Percentiles rank a stretch among this genome's conserved stretches.
phyloP scores from a whole-genome alignment of 257 asterid species.

The Solanum acaule region DNA sequence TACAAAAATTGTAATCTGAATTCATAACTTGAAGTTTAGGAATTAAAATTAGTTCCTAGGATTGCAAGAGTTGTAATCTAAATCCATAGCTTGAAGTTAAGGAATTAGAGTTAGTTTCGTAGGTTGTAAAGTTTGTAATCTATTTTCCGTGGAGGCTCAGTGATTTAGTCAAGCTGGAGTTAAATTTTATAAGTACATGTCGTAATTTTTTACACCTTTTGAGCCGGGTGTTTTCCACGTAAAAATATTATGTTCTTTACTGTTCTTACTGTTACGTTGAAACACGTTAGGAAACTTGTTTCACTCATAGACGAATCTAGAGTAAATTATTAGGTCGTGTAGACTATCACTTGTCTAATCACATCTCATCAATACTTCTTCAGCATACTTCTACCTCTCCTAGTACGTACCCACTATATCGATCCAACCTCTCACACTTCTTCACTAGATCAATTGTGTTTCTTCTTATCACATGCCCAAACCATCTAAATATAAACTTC shows the following conservation, averaged over 20 bases:
- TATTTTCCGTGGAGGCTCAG: background rate
- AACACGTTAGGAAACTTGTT: background rate
- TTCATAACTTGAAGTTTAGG: background rate
- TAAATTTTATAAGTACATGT: background rate
- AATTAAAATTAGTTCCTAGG: background rate
- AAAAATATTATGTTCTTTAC: no score
- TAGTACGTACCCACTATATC: background rate
- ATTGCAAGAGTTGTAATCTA: background rate
- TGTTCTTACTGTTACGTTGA: background rate
- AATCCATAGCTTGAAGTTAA: background rate
- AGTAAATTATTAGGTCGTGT: background rate
- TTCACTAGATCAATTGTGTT: background rate
- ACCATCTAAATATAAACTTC: background rate
- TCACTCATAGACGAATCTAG: background rate
- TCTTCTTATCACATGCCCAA: background rate
- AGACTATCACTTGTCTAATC: background rate
- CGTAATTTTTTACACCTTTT: background rate
- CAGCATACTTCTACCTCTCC: background rate
- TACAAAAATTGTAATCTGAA: background rate
- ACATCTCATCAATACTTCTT: background rate
- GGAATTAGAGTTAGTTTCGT: background rate
- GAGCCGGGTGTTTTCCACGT: background rate
- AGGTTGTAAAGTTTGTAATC: background rate
- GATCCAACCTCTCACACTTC: background rate
- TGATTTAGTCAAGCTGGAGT: background rate